Evolutionary conservation across 1,139 yeast genomes (phyloP).

Genomic region (Sugiyamaella sp.): DNA sequence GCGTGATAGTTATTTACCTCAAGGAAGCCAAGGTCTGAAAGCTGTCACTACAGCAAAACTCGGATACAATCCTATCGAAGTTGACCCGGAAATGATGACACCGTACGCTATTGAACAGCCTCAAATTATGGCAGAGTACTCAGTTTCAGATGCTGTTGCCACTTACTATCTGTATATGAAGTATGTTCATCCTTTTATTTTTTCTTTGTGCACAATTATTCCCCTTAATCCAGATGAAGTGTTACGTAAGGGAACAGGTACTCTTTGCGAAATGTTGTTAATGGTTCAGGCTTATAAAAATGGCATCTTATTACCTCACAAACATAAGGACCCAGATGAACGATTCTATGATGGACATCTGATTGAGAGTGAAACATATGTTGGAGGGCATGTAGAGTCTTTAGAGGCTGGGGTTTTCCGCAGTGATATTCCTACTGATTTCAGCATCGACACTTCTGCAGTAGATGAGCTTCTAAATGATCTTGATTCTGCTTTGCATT

Average conservation of each 20-base stretch:
- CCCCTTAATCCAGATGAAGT: slow-evolving; percentile 98
- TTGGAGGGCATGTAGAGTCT: slow-evolving; percentile 98
- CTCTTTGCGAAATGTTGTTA: slow-evolving; percentile 94
- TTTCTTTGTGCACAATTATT: slow-evolving; percentile 91
- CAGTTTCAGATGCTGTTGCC: slow-evolving; percentile 99
- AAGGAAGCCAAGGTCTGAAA: slow-evolving; percentile 97
- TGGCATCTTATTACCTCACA: slow-evolving; percentile 82
- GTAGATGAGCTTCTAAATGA: slow-evolving; percentile 78
- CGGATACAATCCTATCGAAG: slow-evolving; percentile 94
- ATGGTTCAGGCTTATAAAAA: slow-evolving; percentile 94
- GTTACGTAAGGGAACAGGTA: slow-evolving; percentile 96
- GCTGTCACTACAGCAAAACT: slow-evolving; percentile 96
- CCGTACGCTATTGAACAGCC: slow-evolving; percentile 96
- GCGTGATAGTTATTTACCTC: slow-evolving; percentile 95
- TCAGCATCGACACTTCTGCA: slow-evolving; percentile 78
- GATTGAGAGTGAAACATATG: slow-evolving; percentile 94
- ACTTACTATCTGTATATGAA: slow-evolving; percentile 95
- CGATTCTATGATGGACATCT: slow-evolving; percentile 93
- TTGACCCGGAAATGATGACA: slow-evolving; percentile 98
- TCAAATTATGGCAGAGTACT: slow-evolving; percentile 89
- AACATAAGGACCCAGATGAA: slow-evolving; percentile 89
- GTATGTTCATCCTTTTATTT: slow-evolving; percentile 95
- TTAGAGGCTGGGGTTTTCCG: slow-evolving; percentile 97
- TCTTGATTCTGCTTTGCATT: slow-evolving; percentile 73
- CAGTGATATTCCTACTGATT: slow-evolving; percentile 77